phyloP scores from a whole-genome alignment of 1,284 basidiomycete genomes.

The Naganishia sp. region DNA sequence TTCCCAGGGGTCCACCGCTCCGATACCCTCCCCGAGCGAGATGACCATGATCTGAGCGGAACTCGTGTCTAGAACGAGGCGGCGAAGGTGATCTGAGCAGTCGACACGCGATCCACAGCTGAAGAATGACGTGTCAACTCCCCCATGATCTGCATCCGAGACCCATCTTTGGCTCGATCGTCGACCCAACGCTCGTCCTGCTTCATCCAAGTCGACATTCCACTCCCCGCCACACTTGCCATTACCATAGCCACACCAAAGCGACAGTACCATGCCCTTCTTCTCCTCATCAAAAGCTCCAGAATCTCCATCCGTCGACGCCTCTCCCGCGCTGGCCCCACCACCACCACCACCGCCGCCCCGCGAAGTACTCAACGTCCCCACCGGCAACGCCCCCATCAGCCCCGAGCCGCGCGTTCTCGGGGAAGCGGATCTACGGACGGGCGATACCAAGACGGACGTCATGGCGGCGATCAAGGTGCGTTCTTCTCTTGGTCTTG shows the following conservation, averaged over 20 bases:
- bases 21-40: too few relatives aligned
- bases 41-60: too few relatives aligned
- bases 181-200: background rate
- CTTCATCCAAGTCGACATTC: background rate
- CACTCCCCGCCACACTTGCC: background rate
- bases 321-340: background rate
- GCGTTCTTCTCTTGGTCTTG: background rate
- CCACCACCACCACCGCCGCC: background rate
- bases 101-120: too few relatives aligned
- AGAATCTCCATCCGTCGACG: background rate
- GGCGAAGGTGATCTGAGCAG: too few relatives aligned
- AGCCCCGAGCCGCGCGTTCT: constrained; percentile 33
- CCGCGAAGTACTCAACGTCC: constrained; percentile 38
- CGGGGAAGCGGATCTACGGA: constrained; percentile 33
- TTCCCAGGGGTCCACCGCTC: too few relatives aligned
- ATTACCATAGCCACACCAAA: background rate
- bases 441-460: constrained; percentile 39
- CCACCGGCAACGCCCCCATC: constrained; percentile 40
- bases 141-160: constrained; percentile 3
- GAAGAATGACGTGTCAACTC: background rate
- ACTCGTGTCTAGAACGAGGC: too few relatives aligned
- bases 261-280: constrained; percentile 2
- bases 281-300: constrained; percentile 17
- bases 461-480: constrained; percentile 39
- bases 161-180: constrained; percentile 13